phyloP scores from a whole-genome alignment of 495 filamentous ascomycete genomes.

The Thozetella sp. region DNA sequence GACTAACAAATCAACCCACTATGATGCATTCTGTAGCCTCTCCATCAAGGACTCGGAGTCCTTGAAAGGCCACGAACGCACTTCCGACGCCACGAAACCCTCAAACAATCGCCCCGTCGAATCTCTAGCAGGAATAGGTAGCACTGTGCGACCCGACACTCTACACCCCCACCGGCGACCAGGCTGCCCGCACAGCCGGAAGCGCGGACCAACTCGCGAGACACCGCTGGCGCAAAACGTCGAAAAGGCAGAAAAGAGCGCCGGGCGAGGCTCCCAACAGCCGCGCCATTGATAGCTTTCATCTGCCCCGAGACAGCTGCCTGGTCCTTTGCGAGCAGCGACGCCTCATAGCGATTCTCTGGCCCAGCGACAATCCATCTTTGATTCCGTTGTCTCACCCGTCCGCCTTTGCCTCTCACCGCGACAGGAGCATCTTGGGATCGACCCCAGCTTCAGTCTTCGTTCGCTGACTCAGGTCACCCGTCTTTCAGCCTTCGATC shows the following conservation, averaged over 20 bases:
- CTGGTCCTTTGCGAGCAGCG: not conserved
- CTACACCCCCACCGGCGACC: not conserved
- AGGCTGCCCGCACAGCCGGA: not conserved
- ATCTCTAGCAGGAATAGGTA: not conserved
- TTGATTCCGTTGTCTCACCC: not conserved
- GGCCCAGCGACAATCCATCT: not conserved
- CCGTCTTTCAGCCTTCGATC: not conserved
- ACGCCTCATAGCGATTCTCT: not conserved
- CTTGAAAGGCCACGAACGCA: not conserved
- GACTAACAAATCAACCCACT: constrained; percentile 2
- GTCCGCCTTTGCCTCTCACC: not conserved
- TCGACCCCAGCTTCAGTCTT: not conserved
- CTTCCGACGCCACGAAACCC: not conserved
- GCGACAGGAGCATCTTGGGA: not conserved
- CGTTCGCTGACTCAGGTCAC: not conserved
- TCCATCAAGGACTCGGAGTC: not conserved
- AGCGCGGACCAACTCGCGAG: not conserved
- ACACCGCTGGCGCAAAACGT: constrained; percentile 6
- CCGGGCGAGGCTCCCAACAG: not conserved
- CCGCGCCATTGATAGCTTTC: constrained; percentile 6
- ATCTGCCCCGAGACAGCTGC: constrained; percentile 7
- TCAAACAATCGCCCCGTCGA: not conserved
- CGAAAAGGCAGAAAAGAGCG: constrained; percentile 4
- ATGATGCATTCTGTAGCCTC: constrained; percentile 4
- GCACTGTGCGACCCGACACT: not conserved